phyloP scores from a whole-genome alignment of 169 alveolate species.

The Theileria luwenshuni region DNA sequence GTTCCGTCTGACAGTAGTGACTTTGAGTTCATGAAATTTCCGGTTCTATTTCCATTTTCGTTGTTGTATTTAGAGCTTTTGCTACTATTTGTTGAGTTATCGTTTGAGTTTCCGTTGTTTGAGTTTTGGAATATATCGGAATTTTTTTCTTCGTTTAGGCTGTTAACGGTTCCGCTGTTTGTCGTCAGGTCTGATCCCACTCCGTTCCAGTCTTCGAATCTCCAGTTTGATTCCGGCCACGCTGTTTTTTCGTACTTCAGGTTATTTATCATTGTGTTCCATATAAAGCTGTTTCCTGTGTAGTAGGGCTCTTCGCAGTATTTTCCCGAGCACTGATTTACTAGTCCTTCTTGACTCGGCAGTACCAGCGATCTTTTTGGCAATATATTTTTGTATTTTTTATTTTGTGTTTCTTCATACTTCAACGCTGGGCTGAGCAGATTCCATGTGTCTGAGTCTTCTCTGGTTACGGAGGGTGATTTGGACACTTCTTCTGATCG shows the following conservation, averaged over 20 bases:
- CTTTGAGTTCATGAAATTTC: background rate
- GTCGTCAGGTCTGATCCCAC: conserved; percentile 14
- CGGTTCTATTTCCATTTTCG: background rate
- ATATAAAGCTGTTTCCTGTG: background rate
- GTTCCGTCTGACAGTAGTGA: conserved; percentile 1
- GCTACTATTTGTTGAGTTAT: background rate
- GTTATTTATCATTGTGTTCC: conserved; percentile 21
- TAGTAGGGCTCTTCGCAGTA: conserved; percentile 3
- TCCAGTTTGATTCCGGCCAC: conserved; percentile 10
- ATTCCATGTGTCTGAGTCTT: background rate
- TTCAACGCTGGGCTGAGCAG: background rate
- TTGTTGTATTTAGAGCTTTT: background rate
- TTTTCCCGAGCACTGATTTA: background rate
- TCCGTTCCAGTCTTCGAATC: background rate
- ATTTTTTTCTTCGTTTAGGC: conserved; percentile 8
- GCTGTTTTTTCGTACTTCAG: conserved; percentile 14
- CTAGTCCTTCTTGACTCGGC: background rate
- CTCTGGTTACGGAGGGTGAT: background rate
- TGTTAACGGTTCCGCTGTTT: conserved; percentile 11
- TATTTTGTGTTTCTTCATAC: background rate
- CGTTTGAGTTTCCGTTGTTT: background rate
- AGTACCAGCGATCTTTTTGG: background rate
- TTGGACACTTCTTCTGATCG: conserved; percentile 3
- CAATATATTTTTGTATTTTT: conserved; percentile 5
- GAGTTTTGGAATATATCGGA: conserved; percentile 7